Percentiles rank a stretch among this genome's conserved stretches.
phyloP scores from a whole-genome alignment of 768 basidiomycete genomes.

The Paxillus rubicundulus region DNA sequence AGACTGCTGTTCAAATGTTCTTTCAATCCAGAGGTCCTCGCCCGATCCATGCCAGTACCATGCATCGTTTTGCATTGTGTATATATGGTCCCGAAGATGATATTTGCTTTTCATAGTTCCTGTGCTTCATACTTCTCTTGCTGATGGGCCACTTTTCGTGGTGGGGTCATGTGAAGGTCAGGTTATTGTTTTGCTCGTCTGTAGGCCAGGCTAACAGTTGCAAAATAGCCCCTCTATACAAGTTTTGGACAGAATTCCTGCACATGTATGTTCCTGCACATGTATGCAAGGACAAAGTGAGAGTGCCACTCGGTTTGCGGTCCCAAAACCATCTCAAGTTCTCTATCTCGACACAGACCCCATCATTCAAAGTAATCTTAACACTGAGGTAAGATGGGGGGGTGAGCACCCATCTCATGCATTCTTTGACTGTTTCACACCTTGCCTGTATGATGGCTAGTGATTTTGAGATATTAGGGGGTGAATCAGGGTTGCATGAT shows the following conservation, averaged over 20 bases:
- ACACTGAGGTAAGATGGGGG: slow-evolving; percentile 43
- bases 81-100: slow-evolving; percentile 5
- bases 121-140: background rate
- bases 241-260: slow-evolving; percentile 47
- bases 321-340: background rate
- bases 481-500: slow-evolving; percentile 43
- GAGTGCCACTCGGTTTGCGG: background rate
- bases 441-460: slow-evolving; percentile 21
- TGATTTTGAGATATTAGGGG: slow-evolving; percentile 19
- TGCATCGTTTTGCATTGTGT: slow-evolving; percentile 1
- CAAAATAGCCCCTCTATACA: slow-evolving; percentile 58
- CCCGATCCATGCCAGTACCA: slow-evolving; percentile 7
- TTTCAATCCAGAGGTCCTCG: slow-evolving; percentile 1
- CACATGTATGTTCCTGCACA: too few relatives aligned
- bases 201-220: background rate
- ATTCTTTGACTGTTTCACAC: background rate
- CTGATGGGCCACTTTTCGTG: slow-evolving; percentile 45
- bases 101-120: background rate
- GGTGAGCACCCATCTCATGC: background rate
- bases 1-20: background rate
- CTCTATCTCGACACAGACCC: slow-evolving; percentile 40
- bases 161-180: slow-evolving; percentile 61
- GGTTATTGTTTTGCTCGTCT: slow-evolving; percentile 1
- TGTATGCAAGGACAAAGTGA: slow-evolving; percentile 35
- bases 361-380: slow-evolving; percentile 3